Evolutionary conservation across 2,329 filamentous ascomycete genomes (phyloP).

Genomic region (Alternaria ventricosa): DNA sequence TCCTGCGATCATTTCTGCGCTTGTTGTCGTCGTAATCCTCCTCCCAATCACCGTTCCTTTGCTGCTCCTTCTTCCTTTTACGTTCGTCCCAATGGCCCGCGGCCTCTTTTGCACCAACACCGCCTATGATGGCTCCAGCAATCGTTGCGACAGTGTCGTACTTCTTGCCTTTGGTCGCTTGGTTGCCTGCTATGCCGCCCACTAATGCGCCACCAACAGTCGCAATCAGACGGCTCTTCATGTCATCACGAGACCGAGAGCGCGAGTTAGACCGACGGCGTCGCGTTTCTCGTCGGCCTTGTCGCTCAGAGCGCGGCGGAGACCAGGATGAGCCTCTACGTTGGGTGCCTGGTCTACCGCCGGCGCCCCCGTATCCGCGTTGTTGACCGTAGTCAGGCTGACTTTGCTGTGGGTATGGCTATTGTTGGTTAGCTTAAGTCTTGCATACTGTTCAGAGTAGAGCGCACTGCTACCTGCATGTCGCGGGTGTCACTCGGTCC

Average conservation of each 20-base stretch:
- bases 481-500: conserved; percentile 14
- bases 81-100: conserved; percentile 33
- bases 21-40: conserved; percentile 11
- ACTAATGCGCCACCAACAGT: conserved; percentile 43
- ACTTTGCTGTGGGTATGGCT: conserved; percentile 4
- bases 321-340: conserved; percentile 39
- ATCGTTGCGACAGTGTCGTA: conserved; percentile 41
- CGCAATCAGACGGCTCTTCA: conserved; percentile 31
- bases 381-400: conserved; percentile 11
- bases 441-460: neutral
- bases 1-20: neutral
- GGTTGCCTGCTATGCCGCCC: conserved; percentile 41
- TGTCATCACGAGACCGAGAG: conserved; percentile 31
- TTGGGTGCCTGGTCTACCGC: conserved; percentile 23
- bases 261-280: conserved; percentile 26
- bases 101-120: conserved; percentile 38
- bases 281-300: conserved; percentile 16
- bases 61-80: conserved; percentile 8
- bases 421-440: conserved; percentile 1
- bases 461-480: conserved; percentile 26
- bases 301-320: conserved; percentile 28
- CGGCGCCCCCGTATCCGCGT: neutral
- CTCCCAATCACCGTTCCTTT: conserved; percentile 12
- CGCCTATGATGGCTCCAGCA: conserved; percentile 45
- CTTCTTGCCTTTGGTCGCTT: conserved; percentile 32